Evolutionary conservation across 331 rosid genomes (phyloP).

Genomic region (Cydonia oblonga): DNA sequence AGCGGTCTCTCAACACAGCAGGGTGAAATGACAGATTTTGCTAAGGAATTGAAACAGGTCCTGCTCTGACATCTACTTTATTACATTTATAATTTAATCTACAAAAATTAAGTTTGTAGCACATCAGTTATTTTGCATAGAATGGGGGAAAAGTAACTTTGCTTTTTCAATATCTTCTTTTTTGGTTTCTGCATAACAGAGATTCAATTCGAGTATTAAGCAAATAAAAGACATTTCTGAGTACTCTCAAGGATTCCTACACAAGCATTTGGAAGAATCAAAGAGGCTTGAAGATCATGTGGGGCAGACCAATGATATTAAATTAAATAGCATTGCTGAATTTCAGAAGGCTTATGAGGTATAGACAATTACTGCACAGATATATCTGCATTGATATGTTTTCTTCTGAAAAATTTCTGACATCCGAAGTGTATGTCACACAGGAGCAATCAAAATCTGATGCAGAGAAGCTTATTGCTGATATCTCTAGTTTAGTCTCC

Average conservation of each 20-base stretch:
- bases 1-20: conserved; percentile 60
- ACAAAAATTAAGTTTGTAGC: background rate
- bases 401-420: conserved; percentile 17
- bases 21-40: conserved; percentile 53
- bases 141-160: background rate
- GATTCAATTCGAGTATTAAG: conserved; percentile 42
- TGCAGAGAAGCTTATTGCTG: conserved; percentile 76
- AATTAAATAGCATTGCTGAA: conserved; percentile 53
- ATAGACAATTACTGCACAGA: background rate
- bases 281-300: conserved; percentile 50
- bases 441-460: conserved; percentile 86
- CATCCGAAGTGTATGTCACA: background rate
- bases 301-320: conserved; percentile 33
- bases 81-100: background rate
- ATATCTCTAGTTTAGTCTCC: conserved; percentile 61
- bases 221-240: conserved; percentile 63
- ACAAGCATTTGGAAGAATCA: conserved; percentile 51
- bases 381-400: background rate
- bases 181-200: conserved; percentile 24
- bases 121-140: background rate
- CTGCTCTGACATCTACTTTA: background rate
- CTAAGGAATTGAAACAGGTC: conserved; percentile 69
- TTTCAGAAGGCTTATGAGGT: conserved; percentile 78
- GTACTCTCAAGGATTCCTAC: conserved; percentile 54
- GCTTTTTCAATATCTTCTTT: background rate